These are phyloP conservation scores for Kentomonas sorsogonicus DNA, from an alignment of 208 protist genomes.

Conservation along the genomic window DNA sequence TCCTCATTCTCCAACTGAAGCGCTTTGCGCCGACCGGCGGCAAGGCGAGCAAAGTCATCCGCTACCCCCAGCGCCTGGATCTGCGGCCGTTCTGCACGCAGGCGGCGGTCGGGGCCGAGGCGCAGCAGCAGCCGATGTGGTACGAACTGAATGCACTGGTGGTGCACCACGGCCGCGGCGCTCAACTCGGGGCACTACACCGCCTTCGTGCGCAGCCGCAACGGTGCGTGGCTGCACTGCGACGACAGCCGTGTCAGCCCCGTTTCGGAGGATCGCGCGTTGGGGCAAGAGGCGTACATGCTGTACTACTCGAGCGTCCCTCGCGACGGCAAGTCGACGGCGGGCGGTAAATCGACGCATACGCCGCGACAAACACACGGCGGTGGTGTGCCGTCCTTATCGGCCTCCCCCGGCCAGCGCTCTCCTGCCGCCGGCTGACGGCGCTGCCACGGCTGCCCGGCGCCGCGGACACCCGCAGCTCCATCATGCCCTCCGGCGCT, in stretches of 20 bases:
- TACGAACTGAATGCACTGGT: slow-evolving; percentile 89
- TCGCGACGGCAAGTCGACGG: too few relatives aligned
- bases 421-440: too few relatives aligned
- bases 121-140: too few relatives aligned
- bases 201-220: slow-evolving; percentile 66
- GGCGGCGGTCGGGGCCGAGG: background rate
- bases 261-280: slow-evolving; percentile 54
- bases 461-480: too few relatives aligned
- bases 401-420: too few relatives aligned
- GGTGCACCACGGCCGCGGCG: slow-evolving; percentile 79
- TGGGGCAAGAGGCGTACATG: slow-evolving; percentile 83
- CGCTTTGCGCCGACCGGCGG: slow-evolving; percentile 65
- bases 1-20: slow-evolving; percentile 88
- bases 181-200: slow-evolving; percentile 90
- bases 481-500: too few relatives aligned
- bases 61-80: slow-evolving; percentile 60
- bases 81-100: slow-evolving; percentile 54
- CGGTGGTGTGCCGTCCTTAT: too few relatives aligned
- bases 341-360: too few relatives aligned
- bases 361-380: too few relatives aligned
- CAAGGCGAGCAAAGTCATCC: slow-evolving; percentile 64
- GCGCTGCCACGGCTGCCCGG: too few relatives aligned
- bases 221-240: slow-evolving; percentile 84
- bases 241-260: slow-evolving; percentile 74
- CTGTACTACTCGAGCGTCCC: slow-evolving; percentile 78